Evolutionary conservation across 2,329 filamentous ascomycete genomes (phyloP).

Genomic region (Amesomyces nigricolor): DNA sequence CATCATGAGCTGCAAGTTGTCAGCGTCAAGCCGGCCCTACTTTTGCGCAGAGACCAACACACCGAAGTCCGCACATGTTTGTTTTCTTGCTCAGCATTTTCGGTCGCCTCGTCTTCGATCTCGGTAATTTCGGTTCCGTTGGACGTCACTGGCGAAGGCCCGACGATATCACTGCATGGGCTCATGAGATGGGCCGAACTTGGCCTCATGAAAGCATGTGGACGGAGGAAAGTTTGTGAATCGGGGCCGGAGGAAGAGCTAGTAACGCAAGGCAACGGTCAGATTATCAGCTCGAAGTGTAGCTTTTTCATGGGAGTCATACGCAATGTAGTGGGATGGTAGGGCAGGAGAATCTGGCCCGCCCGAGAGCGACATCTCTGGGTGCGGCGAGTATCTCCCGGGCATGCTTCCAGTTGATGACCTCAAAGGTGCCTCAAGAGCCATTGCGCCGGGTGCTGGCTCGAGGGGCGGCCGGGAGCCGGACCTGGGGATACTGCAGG

Average conservation of each 20-base stretch:
- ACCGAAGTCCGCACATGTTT: slow-evolving; percentile 22
- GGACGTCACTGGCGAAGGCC: slow-evolving; percentile 79
- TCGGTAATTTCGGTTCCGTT: slow-evolving; percentile 79
- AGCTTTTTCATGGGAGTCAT: slow-evolving; percentile 28
- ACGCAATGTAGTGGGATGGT: slow-evolving; percentile 48
- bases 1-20: slow-evolving; percentile 41
- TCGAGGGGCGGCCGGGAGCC: slow-evolving; percentile 6
- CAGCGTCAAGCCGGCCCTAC: not conserved
- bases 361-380: slow-evolving; percentile 51
- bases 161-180: slow-evolving; percentile 64
- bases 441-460: slow-evolving; percentile 39
- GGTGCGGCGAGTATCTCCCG: slow-evolving; percentile 48
- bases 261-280: slow-evolving; percentile 16
- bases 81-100: slow-evolving; percentile 39
- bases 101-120: slow-evolving; percentile 73
- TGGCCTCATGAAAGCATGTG: slow-evolving; percentile 44
- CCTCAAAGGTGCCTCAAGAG: slow-evolving; percentile 57
- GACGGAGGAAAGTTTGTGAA: slow-evolving; percentile 44
- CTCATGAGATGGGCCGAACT: slow-evolving; percentile 49
- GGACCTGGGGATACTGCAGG: not conserved
- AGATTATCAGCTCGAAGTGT: slow-evolving; percentile 7
- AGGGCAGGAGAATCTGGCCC: slow-evolving; percentile 44
- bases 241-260: slow-evolving; percentile 42
- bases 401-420: slow-evolving; percentile 55
- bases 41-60: slow-evolving; percentile 6